These are phyloP conservation scores for Annulohypoxylon bovei DNA, from an alignment of 495 filamentous ascomycete genomes.

Conservation along the genomic window DNA sequence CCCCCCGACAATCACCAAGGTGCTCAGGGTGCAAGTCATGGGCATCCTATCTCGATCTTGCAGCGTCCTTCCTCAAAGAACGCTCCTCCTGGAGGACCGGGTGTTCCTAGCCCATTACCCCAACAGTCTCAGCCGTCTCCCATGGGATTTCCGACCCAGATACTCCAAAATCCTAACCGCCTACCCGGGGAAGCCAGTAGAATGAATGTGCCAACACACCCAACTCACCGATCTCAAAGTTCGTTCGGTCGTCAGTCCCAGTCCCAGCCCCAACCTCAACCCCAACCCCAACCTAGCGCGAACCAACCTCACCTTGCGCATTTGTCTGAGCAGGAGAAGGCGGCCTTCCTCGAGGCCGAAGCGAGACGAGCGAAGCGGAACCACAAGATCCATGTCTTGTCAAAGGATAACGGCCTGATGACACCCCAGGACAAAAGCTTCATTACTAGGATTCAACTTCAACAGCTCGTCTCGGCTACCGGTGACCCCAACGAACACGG, in stretches of 20 bases:
- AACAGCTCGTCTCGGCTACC: conserved; percentile 91
- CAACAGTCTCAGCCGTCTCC: conserved; percentile 59
- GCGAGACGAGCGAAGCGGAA: conserved; percentile 96
- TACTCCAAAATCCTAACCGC: conserved; percentile 61
- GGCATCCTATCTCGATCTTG: conserved; percentile 57
- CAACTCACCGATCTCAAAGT: conserved; percentile 49
- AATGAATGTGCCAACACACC: conserved; percentile 46
- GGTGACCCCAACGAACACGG: conserved; percentile 84
- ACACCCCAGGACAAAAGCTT: conserved; percentile 99
- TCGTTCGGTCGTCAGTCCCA: conserved; percentile 51
- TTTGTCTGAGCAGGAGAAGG: conserved; percentile 80
- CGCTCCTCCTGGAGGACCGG: conserved; percentile 39
- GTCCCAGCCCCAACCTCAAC: conserved; percentile 51
- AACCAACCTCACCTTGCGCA: conserved; percentile 79
- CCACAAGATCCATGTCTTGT: conserved; percentile 95
- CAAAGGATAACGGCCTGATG: conserved; percentile 96
- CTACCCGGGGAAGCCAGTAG: conserved; percentile 51
- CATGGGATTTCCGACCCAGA: conserved; percentile 64
- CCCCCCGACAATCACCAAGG: conserved; percentile 36
- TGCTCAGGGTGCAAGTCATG: conserved; percentile 45
- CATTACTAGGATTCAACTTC: conserved; percentile 95
- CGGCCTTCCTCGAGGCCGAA: conserved; percentile 84
- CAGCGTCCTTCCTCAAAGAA: conserved; percentile 56
- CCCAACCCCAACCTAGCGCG: too few relatives aligned
- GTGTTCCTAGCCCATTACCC: conserved; percentile 39